phyloP scores from a whole-genome alignment of 1,284 basidiomycete genomes.

The Tremellales sp. region DNA sequence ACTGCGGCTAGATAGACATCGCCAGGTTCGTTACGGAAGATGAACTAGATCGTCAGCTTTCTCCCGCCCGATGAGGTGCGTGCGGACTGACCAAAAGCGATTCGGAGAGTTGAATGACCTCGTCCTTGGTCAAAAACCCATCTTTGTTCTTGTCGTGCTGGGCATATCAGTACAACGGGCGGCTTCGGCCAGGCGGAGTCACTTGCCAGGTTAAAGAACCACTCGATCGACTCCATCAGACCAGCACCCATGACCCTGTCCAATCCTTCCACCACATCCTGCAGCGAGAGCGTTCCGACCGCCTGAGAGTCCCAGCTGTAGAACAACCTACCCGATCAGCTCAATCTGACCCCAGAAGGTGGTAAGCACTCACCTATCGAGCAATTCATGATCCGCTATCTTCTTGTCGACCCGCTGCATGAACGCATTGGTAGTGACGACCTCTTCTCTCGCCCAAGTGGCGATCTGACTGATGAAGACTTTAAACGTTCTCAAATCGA shows the following conservation, averaged over 20 bases:
- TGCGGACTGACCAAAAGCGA: conserved; percentile 69
- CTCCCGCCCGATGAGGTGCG: neutral
- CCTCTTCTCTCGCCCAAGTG: conserved; percentile 95
- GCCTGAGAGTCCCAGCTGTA: conserved; percentile 83
- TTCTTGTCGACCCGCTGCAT: conserved; percentile 59
- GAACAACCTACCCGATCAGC: conserved; percentile 61
- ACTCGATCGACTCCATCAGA: conserved; percentile 96
- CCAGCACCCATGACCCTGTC: conserved; percentile 93
- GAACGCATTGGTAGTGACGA: conserved; percentile 85
- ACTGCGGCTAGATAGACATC: conserved; percentile 95
- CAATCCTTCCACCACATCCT: conserved; percentile 87
- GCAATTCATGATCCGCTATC: conserved; percentile 52
- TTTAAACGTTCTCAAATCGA: conserved; percentile 80
- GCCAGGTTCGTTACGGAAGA: conserved; percentile 95
- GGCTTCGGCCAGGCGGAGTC: neutral
- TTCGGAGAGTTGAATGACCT: conserved; percentile 85
- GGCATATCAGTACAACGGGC: too few relatives aligned
- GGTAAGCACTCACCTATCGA: conserved; percentile 48
- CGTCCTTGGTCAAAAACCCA: conserved; percentile 90
- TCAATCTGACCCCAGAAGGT: too few relatives aligned
- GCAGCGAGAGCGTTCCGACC: conserved; percentile 73
- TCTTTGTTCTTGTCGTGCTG: conserved; percentile 93
- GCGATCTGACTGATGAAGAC: conserved; percentile 88
- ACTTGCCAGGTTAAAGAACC: conserved; percentile 82
- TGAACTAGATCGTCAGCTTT: conserved; percentile 62